Conservation (phyloP, 2,329 filamentous ascomycete species). For the Coniella lustricola region DNA sequence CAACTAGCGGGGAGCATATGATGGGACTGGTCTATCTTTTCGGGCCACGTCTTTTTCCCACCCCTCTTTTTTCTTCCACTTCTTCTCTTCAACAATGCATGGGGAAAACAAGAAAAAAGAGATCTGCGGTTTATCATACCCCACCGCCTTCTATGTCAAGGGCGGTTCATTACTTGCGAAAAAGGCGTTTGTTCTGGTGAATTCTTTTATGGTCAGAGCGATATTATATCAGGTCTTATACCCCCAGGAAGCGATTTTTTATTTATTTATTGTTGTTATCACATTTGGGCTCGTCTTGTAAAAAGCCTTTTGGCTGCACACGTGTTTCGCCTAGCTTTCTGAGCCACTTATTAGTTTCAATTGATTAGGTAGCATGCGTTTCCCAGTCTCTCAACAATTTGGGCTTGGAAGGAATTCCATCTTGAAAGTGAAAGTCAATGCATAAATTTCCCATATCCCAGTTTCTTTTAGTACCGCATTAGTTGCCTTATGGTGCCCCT, state of each 20-base stretch:
- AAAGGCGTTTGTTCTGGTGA: conserved; percentile 39
- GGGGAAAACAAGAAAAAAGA: no score
- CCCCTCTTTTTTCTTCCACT: background rate
- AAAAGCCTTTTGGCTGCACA: no score
- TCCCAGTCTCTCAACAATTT: background rate
- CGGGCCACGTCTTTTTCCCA: background rate
- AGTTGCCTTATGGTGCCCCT: background rate
- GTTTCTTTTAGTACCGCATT: no score
- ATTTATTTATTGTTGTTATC: background rate
- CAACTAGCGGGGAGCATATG: background rate
- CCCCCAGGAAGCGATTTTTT: conserved; percentile 26
- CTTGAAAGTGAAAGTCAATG: no score
- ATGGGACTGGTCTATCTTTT: background rate
- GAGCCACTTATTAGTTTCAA: no score
- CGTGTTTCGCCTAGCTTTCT: no score
- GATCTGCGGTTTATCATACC: no score
- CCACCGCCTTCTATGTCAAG: conserved; percentile 25
- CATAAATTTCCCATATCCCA: no score
- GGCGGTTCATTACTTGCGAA: conserved; percentile 12
- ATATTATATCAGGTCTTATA: conserved; percentile 26
- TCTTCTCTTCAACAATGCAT: no score
- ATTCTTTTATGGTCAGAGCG: conserved; percentile 21
- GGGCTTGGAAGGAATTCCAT: background rate
- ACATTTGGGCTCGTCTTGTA: background rate
- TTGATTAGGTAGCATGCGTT: no score